A percentile compares a stretch with the other conserved stretches of the same genome.
These are phyloP conservation scores for Psophocarpus tetragonolobus DNA, from an alignment of 306 rosid genomes.

Conservation along the genomic window DNA sequence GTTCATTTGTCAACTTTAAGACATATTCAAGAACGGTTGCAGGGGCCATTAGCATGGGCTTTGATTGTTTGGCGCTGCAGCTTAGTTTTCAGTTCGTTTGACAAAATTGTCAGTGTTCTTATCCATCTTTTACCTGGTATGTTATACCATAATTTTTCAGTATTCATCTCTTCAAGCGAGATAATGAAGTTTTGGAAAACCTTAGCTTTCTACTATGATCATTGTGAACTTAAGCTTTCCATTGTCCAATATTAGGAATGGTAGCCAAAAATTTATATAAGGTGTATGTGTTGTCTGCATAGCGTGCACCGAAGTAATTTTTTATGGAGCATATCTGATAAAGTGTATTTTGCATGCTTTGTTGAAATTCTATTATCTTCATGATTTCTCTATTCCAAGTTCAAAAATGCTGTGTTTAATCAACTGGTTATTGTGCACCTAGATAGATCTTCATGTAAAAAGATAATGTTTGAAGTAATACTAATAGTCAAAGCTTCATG, in stretches of 20 bases:
- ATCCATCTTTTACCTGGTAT: constrained; percentile 76
- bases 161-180: not conserved
- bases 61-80: constrained; percentile 88
- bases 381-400: not conserved
- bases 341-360: not conserved
- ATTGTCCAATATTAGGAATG: not conserved
- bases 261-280: not conserved
- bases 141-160: not conserved
- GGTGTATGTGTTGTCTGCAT: not conserved
- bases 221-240: not conserved
- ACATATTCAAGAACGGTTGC: constrained; percentile 30
- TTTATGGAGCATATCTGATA: not conserved
- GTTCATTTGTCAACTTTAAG: constrained; percentile 11
- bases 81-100: constrained; percentile 78
- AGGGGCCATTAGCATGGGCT: constrained; percentile 93
- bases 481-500: constrained; percentile 19
- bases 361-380: constrained; percentile 9
- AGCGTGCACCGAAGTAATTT: not conserved
- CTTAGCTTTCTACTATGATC: not conserved
- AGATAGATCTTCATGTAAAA: not conserved
- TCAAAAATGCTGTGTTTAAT: not conserved
- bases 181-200: not conserved
- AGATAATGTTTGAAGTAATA: not conserved
- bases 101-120: constrained; percentile 80
- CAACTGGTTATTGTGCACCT: not conserved